Base-by-base conservation (phyloP, 805 yeast species). In the Candida glaebosa region DNA sequence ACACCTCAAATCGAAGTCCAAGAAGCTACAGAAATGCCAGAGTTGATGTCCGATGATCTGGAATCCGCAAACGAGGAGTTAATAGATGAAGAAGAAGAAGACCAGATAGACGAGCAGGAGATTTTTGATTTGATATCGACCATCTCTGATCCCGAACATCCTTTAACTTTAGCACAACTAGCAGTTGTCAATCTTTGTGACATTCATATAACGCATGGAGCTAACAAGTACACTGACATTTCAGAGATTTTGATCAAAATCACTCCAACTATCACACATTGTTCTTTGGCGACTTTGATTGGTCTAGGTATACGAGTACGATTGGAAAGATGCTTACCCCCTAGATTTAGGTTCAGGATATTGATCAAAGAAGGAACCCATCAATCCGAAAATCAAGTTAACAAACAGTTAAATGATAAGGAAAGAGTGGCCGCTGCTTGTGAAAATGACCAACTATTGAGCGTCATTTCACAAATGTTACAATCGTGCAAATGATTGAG, bases 371-470 rank as follows among this genome's bases (percentile, higher is more conserved):
- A 87, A 52, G 98, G 98, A 1, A 79, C 95, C 1, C 99, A 93
- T 59, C 97, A 93, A 61, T 86, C 96, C 57, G 99, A 93, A 59
- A 78, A 78, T 50, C 99, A 93, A 58, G 98, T 93, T 17, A 93
- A 93, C 64, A 91, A 91, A 58, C 99, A 93, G 65, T 74, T 93
- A 45, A 93, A 93, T 57, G 99, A 93, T 59, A 93, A 93, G 65
- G 99, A 93, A 64, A 72, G 99, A 47, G 97, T 93, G 0, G 95
- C 96, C 24, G 99, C 99, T 19, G 99, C 99, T 0, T 90, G 98
- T 62, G 99, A 93, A 57, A 93, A 93, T 55, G 96, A 86, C 43
- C 99, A 93, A 67, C 69, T 93, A 33, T 67, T 90, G 31, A 76
- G 81, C 22, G 99, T 93, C n/a, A 85, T 93, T 30, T 84, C 89